Base-by-base conservation (phyloP, 2,329 filamentous ascomycete genomes). In the Ambrosiella xylebori region DNA sequence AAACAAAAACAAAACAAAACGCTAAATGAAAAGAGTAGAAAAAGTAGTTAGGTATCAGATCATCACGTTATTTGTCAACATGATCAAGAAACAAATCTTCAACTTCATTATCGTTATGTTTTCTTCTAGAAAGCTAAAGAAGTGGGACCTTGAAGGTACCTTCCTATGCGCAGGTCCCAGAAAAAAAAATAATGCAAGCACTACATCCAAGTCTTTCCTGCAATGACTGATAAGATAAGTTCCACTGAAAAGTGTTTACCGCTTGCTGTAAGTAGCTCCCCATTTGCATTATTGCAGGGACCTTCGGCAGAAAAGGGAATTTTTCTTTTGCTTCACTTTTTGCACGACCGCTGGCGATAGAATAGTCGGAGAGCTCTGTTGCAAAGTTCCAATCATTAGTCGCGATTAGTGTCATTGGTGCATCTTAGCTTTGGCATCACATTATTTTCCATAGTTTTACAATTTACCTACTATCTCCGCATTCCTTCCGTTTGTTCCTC, bases 201-300 rank as follows among this genome's bases (percentile, higher is more conserved):
- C 19, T 54, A 41, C 37, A 54, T 41, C 38, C 38, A 15, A n/a
- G 37, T 54, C 38, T 5, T 51, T 58, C 52, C 56, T 55, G 38
- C 17, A 51, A 59, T 53, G 38, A 7, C 35, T 38, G 59, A 61
- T 61, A 61, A 61, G 59, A 61, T 61, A 61, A 61, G 52, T 17
- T 19, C 52, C 52, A 54, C 52, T 41, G 17, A 54, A 41, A 38
- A 17, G 17, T 54, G 15, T 38, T 58, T n/a, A 61, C 59, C 56
- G 59, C 56, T 54, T 61, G 40, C 58, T 12, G 3, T 9, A 39
- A 36, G n/a, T 35, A 36, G 54, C 17, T 49, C 27, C 27, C 27
- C 2, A 27, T 4, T 27, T 27, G 49, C 51, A 50, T 55, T 45
- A 37, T 56, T 60, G 17, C 19, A 41, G 37, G 49, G 47, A 40